Evolutionary conservation across 2,329 filamentous ascomycete genomes (phyloP), one percentile per base, ranked within the genome.

Genomic region (Ophiognomonia clavigignenti-juglandacearum): DNA sequence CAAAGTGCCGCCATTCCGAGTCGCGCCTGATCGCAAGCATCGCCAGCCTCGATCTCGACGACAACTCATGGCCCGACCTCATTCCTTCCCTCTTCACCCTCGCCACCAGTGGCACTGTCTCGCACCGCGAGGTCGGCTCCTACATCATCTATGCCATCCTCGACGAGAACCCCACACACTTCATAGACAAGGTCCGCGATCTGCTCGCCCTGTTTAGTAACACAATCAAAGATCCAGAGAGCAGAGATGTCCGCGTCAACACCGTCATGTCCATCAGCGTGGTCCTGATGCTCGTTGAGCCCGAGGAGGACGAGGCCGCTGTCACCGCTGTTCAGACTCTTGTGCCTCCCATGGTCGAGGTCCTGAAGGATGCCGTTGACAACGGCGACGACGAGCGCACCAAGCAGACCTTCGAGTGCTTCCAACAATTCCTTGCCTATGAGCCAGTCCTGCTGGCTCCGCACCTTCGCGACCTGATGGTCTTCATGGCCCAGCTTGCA

Each of bases 81-180:
- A 82, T 95, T 43, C 81, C 83, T 55, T 79, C 86, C 57, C 79
- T 97, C 44, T 78, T 89, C 52, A 85, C 86, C 62, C 87, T 93
- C 53, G 85, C 87, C 57, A 86, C 80, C 57, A 71, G 78, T 51
- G 27, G 24, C 39, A 83, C 84, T 52, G 83, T 88, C 43, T 76
- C 82, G 52, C 88, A 95, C 65, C 85, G 93, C 56, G 90, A 95
- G 64, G 88, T 96, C 34, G 90, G 87, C 55, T 85, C 92, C 54
- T 97, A 93, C 71, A 90, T 97, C 58, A 83, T 97, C 56, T 96
- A 85, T 71, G 92, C 89, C 53, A 83, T 96, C 39, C 76, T 97
- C 10, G 93, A 98, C 71, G 85, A 86, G 46, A 85, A 95, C 56
- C 89, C 89, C 18, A 84, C 90, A 56, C 79, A 84, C 57, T 95